Evolutionary conservation across 1,284 basidiomycete genomes (phyloP), one percentile per base, ranked within the genome.

Genomic region (Inonotus hispidus): DNA sequence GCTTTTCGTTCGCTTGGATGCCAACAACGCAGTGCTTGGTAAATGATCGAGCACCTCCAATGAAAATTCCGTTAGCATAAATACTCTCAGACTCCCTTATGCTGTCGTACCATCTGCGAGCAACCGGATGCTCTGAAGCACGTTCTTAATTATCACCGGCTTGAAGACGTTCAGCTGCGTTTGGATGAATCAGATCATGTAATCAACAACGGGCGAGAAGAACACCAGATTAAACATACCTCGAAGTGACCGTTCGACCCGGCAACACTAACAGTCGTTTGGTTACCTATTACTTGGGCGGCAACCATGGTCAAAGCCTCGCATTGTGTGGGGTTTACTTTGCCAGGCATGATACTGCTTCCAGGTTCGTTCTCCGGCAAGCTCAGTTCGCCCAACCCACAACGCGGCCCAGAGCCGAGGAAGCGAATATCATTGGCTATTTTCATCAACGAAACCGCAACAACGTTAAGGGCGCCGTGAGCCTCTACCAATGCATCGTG

Each of bases 271-370:
- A 99, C 94, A 61, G 90, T 79, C 41, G 93, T 95, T 75, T 99
- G 92, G 79, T 99, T 99, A 55, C 97, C 97, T 76, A 99, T 97
- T 8, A 99, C 96, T 75, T 99, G 97, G 0, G 96, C 94, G 53
- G 95, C 93, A 47, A 99, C 94, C 97, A 99, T 99, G 25, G 97
- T 99, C 64, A 97, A 76, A 11, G 97, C 97, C 79, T 99, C 97
- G 70, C 97, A 99, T 75, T 99, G 97, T 3, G 97, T 99, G 16
- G 97, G 97, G 79, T 99, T 99, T 63, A 99, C 97, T 78, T 99
- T 99, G 66, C 97, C 97, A 21, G 97, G 97, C 97, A 99, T 99
- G 79, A 99, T 99, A 64, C 94, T 97, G 71, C 93, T 97, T 63
- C 97, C 97, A 49, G 97, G 97, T 77, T 99, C 97, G 75, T 99